Base-by-base conservation (phyloP, 305 asterid species). In the Rubia tinctorum region DNA sequence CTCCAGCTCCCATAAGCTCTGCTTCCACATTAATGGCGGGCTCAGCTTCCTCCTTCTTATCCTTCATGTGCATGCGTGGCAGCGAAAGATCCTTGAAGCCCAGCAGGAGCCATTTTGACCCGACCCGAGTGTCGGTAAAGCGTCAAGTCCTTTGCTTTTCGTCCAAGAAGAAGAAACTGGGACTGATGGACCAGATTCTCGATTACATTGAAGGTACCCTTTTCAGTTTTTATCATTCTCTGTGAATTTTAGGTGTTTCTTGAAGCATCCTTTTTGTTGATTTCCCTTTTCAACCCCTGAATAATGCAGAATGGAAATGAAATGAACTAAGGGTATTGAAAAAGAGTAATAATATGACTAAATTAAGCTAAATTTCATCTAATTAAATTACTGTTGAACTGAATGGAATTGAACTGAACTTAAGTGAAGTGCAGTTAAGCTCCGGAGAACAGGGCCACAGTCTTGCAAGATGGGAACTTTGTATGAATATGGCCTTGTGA, bases 131-230 rank as follows among this genome's bases (percentile, higher is more conserved):
- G 22, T 23, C 64, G 22, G 51, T 72, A 68, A 91, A 82, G 77
- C 91, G 83, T 47, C 78, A 73, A 3, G 64, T 87, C 68, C 78
- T 86, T 30, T 90, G 96, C 74, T 91, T 85, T 83, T 83, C 94
- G 10, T 86, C 96, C 75, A 91, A 88, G 87, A 88, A 87, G 87
- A 88, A 88, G 87, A 90, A 91, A 71, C 89, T 88, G 76, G 78
- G 95, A 72, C 84, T 93, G 84, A 83, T 90, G 92, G 96, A 93
- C 79, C 98, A 88, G 83, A 93, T 93, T 76, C 97, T 93, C 73
- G 98, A 93, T 80, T 91, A 91, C 78, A 93, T 93, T 73, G 97
- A 93, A 93, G 98, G 98, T 88, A 40, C 25, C 25, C 71, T 11
- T 12, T 15, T 45, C 17, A 30, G 42, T 74, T 56, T 45, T 74